Evolutionary conservation across 257 asterid genomes (phyloP), one percentile per base, ranked within the genome.

Genomic region (Solanum piurae): DNA sequence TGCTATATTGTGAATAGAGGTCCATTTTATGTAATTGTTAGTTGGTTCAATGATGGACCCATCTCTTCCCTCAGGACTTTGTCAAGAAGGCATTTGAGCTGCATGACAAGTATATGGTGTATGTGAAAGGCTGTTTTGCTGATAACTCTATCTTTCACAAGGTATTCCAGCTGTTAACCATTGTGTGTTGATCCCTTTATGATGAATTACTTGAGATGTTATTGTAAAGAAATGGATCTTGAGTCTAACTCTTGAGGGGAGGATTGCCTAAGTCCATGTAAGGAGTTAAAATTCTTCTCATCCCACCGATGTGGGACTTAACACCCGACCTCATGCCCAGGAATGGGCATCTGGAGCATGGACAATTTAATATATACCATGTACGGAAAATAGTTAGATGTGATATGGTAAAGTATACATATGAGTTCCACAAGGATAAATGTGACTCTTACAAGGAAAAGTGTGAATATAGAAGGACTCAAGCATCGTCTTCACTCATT

Each of bases 71-170:
- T 44, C 91, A 91, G 96, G 87, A 72, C 80, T 91, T 94, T 83
- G 91, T 91, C 68, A 84, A 89, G 33, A 91, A 90, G 76, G 87
- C 88, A 29, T 91, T 92, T 14, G 93, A 91, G 49, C 91, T 93
- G 49, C 92, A 93, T 55, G 94, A 91, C 77, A 93, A 91, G 92
- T 91, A 88, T 85, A 83, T 86, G 84, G 89, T 66, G 3, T 91
- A 91, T 72, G 95, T 92, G 79, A 87, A 33, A 12, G 75, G 84
- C 58, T 91, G 94, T 88, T 94, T 92, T 66, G 55, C 83, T 16
- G 91, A 92, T 88, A 55, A 87, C 88, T 6, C 89, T 73, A 74
- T 88, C 62, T 89, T 94, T 86, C 92, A 92, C 89, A 93, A 91
- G 94, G 95, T 93, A 68, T 37, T 84, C 83, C 31, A 3, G n/a